These are phyloP conservation scores for Stephanodiscus triporus DNA, from an alignment of 108 stramenopile species.

Conservation along the genomic window DNA sequence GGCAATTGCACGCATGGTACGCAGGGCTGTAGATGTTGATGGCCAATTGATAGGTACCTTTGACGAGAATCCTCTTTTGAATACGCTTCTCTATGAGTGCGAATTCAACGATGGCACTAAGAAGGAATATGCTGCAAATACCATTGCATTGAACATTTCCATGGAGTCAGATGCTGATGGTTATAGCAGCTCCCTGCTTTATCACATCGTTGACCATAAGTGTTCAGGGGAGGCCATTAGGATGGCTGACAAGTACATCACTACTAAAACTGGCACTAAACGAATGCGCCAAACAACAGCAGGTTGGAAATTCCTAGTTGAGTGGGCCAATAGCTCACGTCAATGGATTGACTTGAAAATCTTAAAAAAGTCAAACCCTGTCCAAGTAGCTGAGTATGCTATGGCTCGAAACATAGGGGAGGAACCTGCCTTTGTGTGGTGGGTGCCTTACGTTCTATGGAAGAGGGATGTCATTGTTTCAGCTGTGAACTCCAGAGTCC, in stretches of 20 bases:
- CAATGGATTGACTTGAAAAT: too few species aligned
- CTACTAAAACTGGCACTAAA: background rate
- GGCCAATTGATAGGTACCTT: constrained; percentile 39
- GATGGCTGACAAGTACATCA: background rate
- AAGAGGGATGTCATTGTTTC: constrained; percentile 2
- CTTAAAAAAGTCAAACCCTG: constrained; percentile 32
- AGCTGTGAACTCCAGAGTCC: too few species aligned
- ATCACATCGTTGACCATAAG: background rate
- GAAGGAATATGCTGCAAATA: constrained; percentile 18
- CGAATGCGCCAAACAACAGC: constrained; percentile 12
- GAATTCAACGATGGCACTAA: constrained; percentile 21
- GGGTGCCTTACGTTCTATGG: constrained; percentile 1
- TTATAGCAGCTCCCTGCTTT: background rate
- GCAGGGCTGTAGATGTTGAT: constrained; percentile 24
- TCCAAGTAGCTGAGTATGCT: constrained; percentile 4
- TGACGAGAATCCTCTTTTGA: constrained; percentile 21
- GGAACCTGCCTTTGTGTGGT: background rate
- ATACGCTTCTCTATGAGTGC: constrained; percentile 21
- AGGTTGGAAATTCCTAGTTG: constrained; percentile 26
- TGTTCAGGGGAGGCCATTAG: background rate
- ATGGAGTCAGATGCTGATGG: constrained; percentile 2
- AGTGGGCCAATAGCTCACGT: constrained; percentile 17
- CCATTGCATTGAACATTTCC: constrained; percentile 18
- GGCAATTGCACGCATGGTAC: constrained; percentile 31
- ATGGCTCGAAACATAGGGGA: background rate